Conservation (phyloP, 2,329 filamentous ascomycete genomes). For the Cladosporium austrohemisphaericum region DNA sequence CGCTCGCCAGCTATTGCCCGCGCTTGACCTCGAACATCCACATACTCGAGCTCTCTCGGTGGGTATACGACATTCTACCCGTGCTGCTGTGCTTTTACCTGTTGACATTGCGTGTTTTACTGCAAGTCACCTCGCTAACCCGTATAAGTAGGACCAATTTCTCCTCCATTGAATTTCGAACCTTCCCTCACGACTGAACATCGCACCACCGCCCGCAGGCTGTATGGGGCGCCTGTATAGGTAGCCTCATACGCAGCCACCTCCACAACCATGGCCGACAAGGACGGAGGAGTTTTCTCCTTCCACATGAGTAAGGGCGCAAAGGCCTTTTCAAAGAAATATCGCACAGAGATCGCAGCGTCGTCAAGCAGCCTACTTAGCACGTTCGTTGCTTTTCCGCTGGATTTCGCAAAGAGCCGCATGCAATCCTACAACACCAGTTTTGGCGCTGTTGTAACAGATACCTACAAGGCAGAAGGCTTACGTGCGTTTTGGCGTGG, state of each 20-base stretch:
- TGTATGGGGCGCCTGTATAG: slow-evolving; percentile 27
- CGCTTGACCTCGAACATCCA: too few relatives aligned
- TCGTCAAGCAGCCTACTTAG: slow-evolving; percentile 73
- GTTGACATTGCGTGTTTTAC: too few relatives aligned
- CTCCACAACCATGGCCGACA: slow-evolving; percentile 26
- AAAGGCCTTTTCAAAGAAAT: slow-evolving; percentile 64
- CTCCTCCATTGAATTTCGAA: too few relatives aligned
- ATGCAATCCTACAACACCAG: slow-evolving; percentile 68
- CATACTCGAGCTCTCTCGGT: too few relatives aligned
- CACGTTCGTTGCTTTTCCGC: slow-evolving; percentile 75
- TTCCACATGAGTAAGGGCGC: slow-evolving; percentile 39
- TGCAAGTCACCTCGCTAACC: too few relatives aligned
- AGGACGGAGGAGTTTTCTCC: slow-evolving; percentile 19
- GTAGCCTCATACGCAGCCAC: slow-evolving; percentile 24
- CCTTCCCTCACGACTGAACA: too few relatives aligned
- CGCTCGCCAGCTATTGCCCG: too few relatives aligned
- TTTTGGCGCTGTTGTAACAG: slow-evolving; percentile 62
- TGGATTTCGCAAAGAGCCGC: slow-evolving; percentile 85
- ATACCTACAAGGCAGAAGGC: slow-evolving; percentile 64
- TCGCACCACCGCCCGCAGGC: too few relatives aligned
- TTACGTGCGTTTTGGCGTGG: slow-evolving; percentile 50
- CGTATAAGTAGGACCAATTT: too few relatives aligned
- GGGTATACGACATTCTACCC: too few relatives aligned
- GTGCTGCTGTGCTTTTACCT: too few relatives aligned
- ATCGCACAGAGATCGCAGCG: slow-evolving; percentile 76